phyloP scores from a whole-genome alignment of 2,329 filamentous ascomycete genomes.

The Trichoderma breve region DNA sequence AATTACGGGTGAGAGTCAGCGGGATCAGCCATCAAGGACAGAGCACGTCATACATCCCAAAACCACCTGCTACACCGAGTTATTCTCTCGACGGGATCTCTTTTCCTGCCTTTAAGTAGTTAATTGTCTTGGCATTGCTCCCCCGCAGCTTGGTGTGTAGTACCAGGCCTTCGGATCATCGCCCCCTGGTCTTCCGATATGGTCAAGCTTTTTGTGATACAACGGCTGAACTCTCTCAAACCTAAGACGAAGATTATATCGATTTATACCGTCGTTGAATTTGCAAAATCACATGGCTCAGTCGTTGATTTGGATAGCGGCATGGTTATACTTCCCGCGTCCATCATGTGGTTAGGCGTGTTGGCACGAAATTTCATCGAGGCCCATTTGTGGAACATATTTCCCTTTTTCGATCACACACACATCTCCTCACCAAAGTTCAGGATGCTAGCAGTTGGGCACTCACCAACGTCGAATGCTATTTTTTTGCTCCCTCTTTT shows the following conservation, averaged over 20 bases:
- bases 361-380: neutral
- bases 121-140: neutral
- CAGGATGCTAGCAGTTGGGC: neutral
- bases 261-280: neutral
- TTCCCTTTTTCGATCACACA: neutral
- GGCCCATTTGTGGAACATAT: neutral
- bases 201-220: neutral
- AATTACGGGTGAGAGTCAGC: neutral
- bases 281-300: neutral
- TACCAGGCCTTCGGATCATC: slow-evolving; percentile 10
- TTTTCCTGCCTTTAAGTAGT: neutral
- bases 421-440: neutral
- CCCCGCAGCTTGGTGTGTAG: neutral
- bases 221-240: neutral
- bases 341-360: neutral
- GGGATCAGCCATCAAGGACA: neutral
- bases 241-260: neutral
- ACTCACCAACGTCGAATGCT: neutral
- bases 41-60: slow-evolving; percentile 13
- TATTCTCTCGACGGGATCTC: neutral
- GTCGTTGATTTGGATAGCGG: neutral
- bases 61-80: neutral
- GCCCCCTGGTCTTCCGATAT: neutral
- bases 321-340: neutral
- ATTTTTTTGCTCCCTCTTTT: neutral